Percentiles rank a stretch among this genome's conserved stretches.
Evolutionary conservation across 139 green algal genomes (phyloP).

Genomic region (Limnomonas spitsbergensis): DNA sequence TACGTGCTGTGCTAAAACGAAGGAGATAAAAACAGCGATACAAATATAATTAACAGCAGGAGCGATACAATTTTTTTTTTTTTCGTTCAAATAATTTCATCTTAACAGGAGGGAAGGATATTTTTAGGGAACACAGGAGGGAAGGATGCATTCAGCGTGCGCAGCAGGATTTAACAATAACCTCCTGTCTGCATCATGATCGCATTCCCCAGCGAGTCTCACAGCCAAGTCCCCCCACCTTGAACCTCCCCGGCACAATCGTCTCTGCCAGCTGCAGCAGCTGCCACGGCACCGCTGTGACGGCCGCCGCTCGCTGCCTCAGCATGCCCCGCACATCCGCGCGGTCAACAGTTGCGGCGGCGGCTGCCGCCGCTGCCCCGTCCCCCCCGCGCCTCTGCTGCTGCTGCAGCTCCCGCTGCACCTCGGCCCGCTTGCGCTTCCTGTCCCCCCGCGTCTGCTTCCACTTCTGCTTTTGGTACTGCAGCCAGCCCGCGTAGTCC

Average conservation of each 20-base stretch:
- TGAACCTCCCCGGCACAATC: conserved; percentile 37
- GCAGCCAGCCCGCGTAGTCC: conserved; percentile 76
- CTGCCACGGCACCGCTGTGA: conserved; percentile 68
- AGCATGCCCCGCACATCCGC: conserved; percentile 54
- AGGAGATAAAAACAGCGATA: too few species aligned
- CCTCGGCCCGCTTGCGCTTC: conserved; percentile 18
- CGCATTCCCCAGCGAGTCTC: too few species aligned
- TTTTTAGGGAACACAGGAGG: too few species aligned
- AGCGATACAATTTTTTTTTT: too few species aligned
- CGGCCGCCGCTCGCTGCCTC: conserved; percentile 43
- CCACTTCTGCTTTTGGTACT: conserved; percentile 78
- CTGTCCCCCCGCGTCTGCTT: conserved; percentile 31
- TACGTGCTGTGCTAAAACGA: too few species aligned
- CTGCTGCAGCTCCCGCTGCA: conserved; percentile 14
- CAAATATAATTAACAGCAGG: too few species aligned
- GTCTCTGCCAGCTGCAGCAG: conserved; percentile 73
- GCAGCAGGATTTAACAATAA: too few species aligned
- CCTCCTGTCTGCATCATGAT: too few species aligned
- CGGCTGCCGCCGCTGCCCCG: conserved; percentile 10
- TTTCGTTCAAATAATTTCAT: too few species aligned
- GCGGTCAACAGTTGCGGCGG: background rate
- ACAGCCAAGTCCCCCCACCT: too few species aligned
- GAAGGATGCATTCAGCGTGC: too few species aligned
- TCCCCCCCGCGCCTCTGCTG: background rate
- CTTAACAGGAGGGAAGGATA: too few species aligned